Conservation (phyloP, 257 asterid genomes). For the Solanum medicagineum region DNA sequence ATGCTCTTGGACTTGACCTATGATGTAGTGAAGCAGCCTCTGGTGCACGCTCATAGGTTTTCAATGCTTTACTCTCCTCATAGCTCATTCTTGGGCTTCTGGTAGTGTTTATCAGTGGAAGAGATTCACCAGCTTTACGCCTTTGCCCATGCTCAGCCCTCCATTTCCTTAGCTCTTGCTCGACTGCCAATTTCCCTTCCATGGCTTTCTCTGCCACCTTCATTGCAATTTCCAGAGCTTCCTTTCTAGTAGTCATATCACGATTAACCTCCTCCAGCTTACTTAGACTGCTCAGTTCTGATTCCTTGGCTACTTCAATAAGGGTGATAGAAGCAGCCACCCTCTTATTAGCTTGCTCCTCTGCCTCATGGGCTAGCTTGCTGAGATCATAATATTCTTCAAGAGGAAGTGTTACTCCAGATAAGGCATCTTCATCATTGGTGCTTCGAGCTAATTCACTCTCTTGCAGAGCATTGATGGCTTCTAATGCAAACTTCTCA, state of each 20-base stretch:
- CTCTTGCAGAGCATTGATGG: constrained; percentile 66
- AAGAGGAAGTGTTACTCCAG: constrained; percentile 52
- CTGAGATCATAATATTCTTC: constrained; percentile 86
- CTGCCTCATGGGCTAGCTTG: constrained; percentile 79
- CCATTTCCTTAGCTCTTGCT: constrained; percentile 81
- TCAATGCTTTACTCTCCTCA: constrained; percentile 20
- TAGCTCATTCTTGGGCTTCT: constrained; percentile 24
- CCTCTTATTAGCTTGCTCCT: constrained; percentile 59
- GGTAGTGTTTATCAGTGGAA: constrained; percentile 9
- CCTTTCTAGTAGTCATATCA: constrained; percentile 41
- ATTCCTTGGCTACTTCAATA: constrained; percentile 70
- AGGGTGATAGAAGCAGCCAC: constrained; percentile 57
- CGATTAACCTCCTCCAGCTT: constrained; percentile 59
- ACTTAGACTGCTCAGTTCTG: constrained; percentile 50
- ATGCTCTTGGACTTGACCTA: constrained; percentile 19
- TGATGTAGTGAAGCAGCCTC: background rate
- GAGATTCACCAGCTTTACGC: constrained; percentile 43
- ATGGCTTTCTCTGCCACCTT: constrained; percentile 64
- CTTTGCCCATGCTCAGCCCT: constrained; percentile 73
- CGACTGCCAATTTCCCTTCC: constrained; percentile 66
- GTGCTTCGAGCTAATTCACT: constrained; percentile 52
- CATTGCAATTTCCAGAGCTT: constrained; percentile 38
- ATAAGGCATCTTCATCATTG: constrained; percentile 29
- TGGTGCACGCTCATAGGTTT: background rate
- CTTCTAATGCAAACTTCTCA: constrained; percentile 85